A percentile compares a stretch with the other conserved stretches of the same genome.
Conservation (phyloP, 352 stramenopile species). For the Peronospora belbahrii region DNA sequence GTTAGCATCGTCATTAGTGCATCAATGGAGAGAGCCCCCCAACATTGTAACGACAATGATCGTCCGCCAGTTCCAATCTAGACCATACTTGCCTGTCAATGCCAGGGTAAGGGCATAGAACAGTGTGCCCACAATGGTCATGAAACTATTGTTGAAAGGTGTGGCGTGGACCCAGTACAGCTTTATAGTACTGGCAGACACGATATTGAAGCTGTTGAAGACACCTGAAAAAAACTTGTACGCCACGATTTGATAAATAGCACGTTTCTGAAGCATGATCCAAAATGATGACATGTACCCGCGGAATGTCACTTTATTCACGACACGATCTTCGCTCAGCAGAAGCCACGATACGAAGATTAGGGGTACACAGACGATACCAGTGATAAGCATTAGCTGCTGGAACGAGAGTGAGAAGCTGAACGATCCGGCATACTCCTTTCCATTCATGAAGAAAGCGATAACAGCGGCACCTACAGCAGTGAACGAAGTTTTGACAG, state of each 20-base stretch:
- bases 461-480: conserved; percentile 33
- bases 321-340: conserved; percentile 25
- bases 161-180: conserved; percentile 46
- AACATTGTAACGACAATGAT: conserved; percentile 36
- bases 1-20: conserved; percentile 45
- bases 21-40: conserved; percentile 33
- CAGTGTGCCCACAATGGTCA: conserved; percentile 39
- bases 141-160: conserved; percentile 47
- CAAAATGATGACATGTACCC: conserved; percentile 42
- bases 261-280: conserved; percentile 35
- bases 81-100: conserved; percentile 37
- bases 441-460: conserved; percentile 40
- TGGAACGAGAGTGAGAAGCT: conserved; percentile 36
- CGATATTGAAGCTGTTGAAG: conserved; percentile 55
- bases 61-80: conserved; percentile 53
- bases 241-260: conserved; percentile 34
- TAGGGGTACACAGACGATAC: conserved; percentile 24
- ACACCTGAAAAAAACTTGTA: conserved; percentile 58
- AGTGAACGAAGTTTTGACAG: conserved; percentile 31
- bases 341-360: conserved; percentile 35
- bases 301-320: conserved; percentile 10
- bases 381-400: conserved; percentile 34
- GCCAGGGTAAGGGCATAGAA: conserved; percentile 32
- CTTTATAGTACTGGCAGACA: conserved; percentile 41
- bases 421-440: conserved; percentile 38